These are phyloP conservation scores for Pleurozium schreberi DNA, from an alignment of 225 moss, liverwort and hornwort genomes.

Conservation along the genomic window DNA sequence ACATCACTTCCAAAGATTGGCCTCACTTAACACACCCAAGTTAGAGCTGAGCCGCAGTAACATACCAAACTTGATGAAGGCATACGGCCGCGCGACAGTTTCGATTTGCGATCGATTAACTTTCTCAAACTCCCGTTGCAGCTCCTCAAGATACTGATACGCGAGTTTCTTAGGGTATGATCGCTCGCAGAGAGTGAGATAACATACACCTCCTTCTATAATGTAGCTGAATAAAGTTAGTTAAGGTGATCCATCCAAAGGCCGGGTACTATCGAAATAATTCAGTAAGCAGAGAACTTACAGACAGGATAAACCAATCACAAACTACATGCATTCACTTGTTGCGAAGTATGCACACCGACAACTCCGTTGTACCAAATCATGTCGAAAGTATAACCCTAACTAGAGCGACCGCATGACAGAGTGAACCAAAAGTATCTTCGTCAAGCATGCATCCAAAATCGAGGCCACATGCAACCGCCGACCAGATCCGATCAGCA, in stretches of 20 bases:
- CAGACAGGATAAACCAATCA: not conserved
- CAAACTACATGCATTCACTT: not conserved
- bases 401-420: not conserved
- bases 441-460: not conserved
- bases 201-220: conserved; percentile 98
- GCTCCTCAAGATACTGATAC: conserved; percentile 95
- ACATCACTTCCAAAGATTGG: not conserved
- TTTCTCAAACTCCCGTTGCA: conserved; percentile 97
- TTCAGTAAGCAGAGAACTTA: not conserved
- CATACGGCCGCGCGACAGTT: conserved; percentile 97
- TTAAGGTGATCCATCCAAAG: conserved; percentile 23
- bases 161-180: conserved; percentile 99
- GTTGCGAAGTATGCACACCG: not conserved
- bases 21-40: not conserved
- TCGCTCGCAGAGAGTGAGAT: conserved; percentile 95
- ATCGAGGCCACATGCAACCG: not conserved
- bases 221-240: conserved; percentile 59
- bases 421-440: not conserved
- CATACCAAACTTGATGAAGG: conserved; percentile 97
- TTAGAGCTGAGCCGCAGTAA: not conserved
- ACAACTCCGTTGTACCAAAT: not conserved
- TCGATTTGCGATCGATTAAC: conserved; percentile 98
- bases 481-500: not conserved
- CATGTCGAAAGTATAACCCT: not conserved
- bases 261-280: not conserved